phyloP scores from a whole-genome alignment of 352 stramenopile genomes.

The Stramenopiles sp. region DNA sequence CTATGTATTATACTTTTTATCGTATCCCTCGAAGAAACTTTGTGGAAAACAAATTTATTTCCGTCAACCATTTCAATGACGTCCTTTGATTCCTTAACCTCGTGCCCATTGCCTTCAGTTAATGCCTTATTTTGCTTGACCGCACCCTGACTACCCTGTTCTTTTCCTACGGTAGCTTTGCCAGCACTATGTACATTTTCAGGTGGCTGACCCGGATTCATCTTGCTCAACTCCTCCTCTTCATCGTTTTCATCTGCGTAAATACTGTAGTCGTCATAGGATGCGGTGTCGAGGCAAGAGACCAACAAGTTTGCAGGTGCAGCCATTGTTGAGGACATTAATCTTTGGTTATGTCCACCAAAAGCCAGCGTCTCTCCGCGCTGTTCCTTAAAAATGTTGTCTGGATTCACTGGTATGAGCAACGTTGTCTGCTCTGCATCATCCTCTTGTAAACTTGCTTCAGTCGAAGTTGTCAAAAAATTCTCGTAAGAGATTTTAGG shows the following conservation, averaged over 20 bases:
- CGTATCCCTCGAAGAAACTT: neutral
- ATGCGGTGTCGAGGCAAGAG: neutral
- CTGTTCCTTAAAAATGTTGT: neutral
- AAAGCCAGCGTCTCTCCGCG: neutral
- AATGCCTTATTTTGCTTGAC: no score
- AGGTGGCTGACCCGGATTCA: no score
- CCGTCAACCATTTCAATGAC: neutral
- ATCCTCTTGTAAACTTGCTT: neutral
- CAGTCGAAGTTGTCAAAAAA: neutral
- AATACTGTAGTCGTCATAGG: neutral
- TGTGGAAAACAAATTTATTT: slow-evolving; percentile 3
- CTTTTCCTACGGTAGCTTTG: no score
- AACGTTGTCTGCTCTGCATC: neutral
- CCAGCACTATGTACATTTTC: no score
- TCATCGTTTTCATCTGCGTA: neutral
- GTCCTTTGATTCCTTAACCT: no score
- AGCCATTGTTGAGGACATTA: neutral
- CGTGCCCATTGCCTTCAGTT: no score
- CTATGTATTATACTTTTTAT: neutral
- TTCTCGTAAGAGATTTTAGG: neutral
- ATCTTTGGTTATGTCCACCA: neutral
- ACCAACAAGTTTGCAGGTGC: neutral
- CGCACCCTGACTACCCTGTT: no score
- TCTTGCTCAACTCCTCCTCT: no score
- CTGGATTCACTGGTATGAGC: neutral